Conservation (phyloP, 805 yeast genomes). For the Kodamaea kaohsiungensis region DNA sequence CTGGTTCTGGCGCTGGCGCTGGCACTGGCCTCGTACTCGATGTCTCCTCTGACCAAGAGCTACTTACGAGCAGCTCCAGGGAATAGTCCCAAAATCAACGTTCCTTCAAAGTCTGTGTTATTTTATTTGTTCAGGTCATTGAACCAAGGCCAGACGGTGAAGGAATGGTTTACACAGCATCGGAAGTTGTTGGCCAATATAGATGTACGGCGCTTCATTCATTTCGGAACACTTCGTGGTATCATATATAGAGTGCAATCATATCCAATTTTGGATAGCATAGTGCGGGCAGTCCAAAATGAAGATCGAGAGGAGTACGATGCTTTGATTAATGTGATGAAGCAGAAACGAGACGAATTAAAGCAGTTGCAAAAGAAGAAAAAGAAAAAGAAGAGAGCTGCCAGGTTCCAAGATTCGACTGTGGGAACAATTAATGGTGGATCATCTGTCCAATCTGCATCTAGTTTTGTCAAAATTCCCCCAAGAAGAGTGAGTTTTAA, state of each 20-base stretch:
- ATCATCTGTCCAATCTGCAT: neutral
- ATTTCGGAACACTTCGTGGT: conserved; percentile 84
- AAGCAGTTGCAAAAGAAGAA: conserved; percentile 1
- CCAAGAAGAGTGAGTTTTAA: conserved; percentile 39
- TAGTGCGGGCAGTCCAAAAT: conserved; percentile 39
- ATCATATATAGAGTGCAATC: conserved; percentile 78
- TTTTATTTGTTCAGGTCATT: conserved; percentile 76
- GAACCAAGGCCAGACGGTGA: conserved; percentile 73
- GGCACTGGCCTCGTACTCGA: conserved; percentile 7
- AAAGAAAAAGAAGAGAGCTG: neutral
- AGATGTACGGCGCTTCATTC: conserved; percentile 80
- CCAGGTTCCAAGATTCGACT: neutral
- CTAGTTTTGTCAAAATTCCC: neutral
- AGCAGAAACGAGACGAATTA: conserved; percentile 8
- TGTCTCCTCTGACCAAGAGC: conserved; percentile 9
- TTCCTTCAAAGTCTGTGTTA: conserved; percentile 65
- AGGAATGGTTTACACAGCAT: conserved; percentile 80
- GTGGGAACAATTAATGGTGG: neutral
- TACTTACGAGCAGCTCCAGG: neutral
- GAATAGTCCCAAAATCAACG: conserved; percentile 11
- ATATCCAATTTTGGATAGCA: conserved; percentile 60
- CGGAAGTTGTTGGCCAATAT: conserved; percentile 56
- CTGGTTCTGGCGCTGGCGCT: conserved; percentile 5
- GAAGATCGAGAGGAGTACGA: conserved; percentile 20
- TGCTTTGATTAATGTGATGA: conserved; percentile 15